Base-by-base conservation (phyloP, 225 moss, liverwort and hornwort species). In the Bryoerythrophyllum caledonicum region DNA sequence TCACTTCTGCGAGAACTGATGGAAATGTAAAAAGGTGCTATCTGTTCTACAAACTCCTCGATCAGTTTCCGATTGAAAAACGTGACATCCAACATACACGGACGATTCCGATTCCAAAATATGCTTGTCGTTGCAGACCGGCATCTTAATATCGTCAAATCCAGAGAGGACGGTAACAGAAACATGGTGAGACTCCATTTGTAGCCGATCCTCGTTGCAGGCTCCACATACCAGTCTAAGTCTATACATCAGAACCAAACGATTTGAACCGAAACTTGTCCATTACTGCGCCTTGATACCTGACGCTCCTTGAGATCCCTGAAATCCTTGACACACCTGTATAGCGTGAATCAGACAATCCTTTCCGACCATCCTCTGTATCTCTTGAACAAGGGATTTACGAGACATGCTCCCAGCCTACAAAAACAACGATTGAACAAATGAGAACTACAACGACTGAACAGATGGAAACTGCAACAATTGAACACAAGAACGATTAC, bases 331-430 rank as follows among this genome's bases (percentile, higher is more conserved):
- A 72, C 80, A 85, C 56, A 68, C 59, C 58, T 85, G 65, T 56
- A 88, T 88, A 27, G 88, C 85, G 66, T 80, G 69, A 52, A 88
- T 61, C 58, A 88, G 70, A 67, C 80, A 77, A 58, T 80, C 77
- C 52, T 67, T 80, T 24, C 88, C 88, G 63, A 82, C 82, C 85
- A 88, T 82, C 74, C 52, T 71, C 51, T 77, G 82, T 14, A 85
- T 76, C 75, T 82, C 82, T 40, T 85, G 71, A 38, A 88, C 85
- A 53, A 88, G 83, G 4, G 79, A 73, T 75, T 70, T 75, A 38
- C 88, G 88, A 70, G 82, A 66, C 64, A 88, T 72, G 54, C 60
- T 78, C 58, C 85, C 82, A 81, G 78, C 75, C 88, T 88, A 85
- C 65, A 85, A 81, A 62, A 76, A 9, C 52, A 73, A 77, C 49